phyloP scores from a whole-genome alignment of 2,329 filamentous ascomycete species.

The Pseudocercospora cruenta region DNA sequence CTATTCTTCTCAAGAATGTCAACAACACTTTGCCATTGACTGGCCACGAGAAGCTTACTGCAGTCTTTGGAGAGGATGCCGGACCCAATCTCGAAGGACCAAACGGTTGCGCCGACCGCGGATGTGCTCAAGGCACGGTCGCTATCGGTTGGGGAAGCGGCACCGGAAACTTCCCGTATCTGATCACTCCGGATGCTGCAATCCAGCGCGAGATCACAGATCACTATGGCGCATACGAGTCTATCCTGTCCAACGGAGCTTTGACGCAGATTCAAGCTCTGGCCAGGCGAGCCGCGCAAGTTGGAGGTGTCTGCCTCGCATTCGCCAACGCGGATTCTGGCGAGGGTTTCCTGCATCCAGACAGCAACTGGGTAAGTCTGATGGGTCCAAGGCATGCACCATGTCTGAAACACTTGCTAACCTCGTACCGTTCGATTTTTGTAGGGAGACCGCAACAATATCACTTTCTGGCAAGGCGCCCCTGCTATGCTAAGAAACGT shows the following conservation, averaged over 20 bases:
- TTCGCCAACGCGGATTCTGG: constrained; percentile 87
- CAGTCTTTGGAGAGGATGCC: constrained; percentile 81
- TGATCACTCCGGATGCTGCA: constrained; percentile 64
- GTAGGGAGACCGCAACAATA: constrained; percentile 84
- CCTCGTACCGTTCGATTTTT: too few relatives aligned
- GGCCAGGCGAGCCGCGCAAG: constrained; percentile 57
- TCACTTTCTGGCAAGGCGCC: constrained; percentile 31
- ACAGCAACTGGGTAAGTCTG: constrained; percentile 63
- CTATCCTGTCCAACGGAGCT: constrained; percentile 62
- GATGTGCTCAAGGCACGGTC: constrained; percentile 62
- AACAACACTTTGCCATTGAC: constrained; percentile 59
- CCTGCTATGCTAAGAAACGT: constrained; percentile 35
- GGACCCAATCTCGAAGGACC: constrained; percentile 73
- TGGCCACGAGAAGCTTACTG: constrained; percentile 70
- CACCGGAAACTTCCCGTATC: constrained; percentile 64
- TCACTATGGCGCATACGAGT: constrained; percentile 65
- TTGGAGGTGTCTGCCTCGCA: constrained; percentile 63
- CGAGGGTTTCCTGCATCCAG: constrained; percentile 81
- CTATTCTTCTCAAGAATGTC: constrained; percentile 67
- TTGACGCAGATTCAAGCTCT: constrained; percentile 53
- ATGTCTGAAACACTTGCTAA: too few relatives aligned
- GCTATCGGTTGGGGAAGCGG: constrained; percentile 70
- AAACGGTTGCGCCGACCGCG: constrained; percentile 76
- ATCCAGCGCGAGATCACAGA: constrained; percentile 68
- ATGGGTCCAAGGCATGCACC: too few relatives aligned